Conservation (phyloP, 1,139 yeast species). For the Hyphopichia khmerensis region DNA sequence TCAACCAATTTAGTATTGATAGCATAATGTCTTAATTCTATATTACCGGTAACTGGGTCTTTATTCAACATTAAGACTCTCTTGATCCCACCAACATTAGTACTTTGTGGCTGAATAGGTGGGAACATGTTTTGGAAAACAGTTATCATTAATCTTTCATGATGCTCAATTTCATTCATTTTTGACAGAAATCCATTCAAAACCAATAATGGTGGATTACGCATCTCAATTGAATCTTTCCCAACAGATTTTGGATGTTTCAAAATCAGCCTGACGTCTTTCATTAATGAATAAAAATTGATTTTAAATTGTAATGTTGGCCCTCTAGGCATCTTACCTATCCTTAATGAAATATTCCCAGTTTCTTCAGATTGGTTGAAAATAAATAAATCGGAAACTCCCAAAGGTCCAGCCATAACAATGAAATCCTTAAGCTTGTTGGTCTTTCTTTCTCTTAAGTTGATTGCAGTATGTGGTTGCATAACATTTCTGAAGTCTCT, state of each 20-base stretch:
- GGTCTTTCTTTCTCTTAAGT: constrained; percentile 78
- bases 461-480: constrained; percentile 97
- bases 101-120: constrained; percentile 79
- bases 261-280: constrained; percentile 72
- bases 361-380: constrained; percentile 78
- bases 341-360: constrained; percentile 79
- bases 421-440: constrained; percentile 87
- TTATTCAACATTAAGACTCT: constrained; percentile 84
- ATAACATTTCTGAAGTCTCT: constrained; percentile 83
- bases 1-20: constrained; percentile 88
- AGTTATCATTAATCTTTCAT: constrained; percentile 82
- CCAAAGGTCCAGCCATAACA: constrained; percentile 96
- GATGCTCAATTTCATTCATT: constrained; percentile 53
- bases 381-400: constrained; percentile 83
- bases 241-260: constrained; percentile 70
- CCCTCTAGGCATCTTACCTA: constrained; percentile 89
- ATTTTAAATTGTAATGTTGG: constrained; percentile 88
- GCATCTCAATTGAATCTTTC: constrained; percentile 60
- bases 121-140: constrained; percentile 97
- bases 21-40: constrained; percentile 87
- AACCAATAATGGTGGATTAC: constrained; percentile 85
- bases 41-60: constrained; percentile 64
- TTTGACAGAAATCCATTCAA: constrained; percentile 76
- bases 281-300: constrained; percentile 72
- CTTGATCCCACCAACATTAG: constrained; percentile 71